Evolutionary conservation across 352 stramenopile species (phyloP).

Genomic region (Globisporangium sylvaticum): DNA sequence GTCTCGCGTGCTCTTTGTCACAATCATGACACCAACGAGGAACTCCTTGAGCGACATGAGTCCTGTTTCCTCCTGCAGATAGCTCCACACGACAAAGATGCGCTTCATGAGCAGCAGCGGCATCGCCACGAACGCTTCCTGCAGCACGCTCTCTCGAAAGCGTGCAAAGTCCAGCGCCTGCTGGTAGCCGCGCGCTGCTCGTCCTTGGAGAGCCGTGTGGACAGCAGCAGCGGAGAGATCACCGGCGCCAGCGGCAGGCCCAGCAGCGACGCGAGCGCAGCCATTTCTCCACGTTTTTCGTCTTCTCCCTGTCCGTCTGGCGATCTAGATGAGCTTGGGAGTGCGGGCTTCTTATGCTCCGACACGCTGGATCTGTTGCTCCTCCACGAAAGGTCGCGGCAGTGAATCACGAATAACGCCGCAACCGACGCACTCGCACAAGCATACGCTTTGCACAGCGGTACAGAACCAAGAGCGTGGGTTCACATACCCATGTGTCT

Average conservation of each 20-base stretch:
- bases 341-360: no score
- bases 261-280: slow-evolving; percentile 21
- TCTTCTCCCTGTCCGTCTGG: no score
- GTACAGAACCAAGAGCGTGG: no score
- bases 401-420: not conserved
- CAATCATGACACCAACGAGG: slow-evolving; percentile 24
- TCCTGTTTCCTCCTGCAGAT: slow-evolving; percentile 11
- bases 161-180: slow-evolving; percentile 22
- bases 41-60: slow-evolving; percentile 37
- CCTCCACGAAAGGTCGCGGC: not conserved
- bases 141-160: slow-evolving; percentile 36
- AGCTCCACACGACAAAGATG: slow-evolving; percentile 38
- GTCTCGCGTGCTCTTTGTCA: slow-evolving; percentile 31
- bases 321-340: no score
- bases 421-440: not conserved
- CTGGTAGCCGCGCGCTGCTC: slow-evolving; percentile 31
- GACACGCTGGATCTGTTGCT: no score
- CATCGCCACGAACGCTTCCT: slow-evolving; percentile 31
- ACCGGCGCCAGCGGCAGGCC: slow-evolving; percentile 17
- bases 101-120: slow-evolving; percentile 26
- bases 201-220: slow-evolving; percentile 22
- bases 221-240: slow-evolving; percentile 20
- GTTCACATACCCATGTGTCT: not conserved
- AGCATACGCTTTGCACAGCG: no score
- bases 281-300: no score